Conservation (phyloP, 2,329 filamentous ascomycete genomes). For the Aspergillus sp. region DNA sequence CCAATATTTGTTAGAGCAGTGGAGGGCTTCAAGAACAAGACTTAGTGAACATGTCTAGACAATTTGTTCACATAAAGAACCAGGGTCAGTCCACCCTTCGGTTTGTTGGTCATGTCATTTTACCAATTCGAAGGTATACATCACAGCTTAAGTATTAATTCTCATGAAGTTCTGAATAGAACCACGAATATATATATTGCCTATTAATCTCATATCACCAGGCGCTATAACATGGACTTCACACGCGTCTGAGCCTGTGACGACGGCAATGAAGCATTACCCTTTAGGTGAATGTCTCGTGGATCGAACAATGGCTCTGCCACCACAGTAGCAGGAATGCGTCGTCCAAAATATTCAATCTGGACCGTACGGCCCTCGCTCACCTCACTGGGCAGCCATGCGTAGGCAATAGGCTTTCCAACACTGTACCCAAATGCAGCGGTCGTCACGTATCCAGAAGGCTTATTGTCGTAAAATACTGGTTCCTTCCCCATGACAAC, state of each 20-base stretch:
- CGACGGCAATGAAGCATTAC: constrained; percentile 9
- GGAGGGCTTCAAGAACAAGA: background rate
- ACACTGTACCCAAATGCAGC: constrained; percentile 61
- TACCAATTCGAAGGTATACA: no score
- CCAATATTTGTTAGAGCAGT: constrained; percentile 3
- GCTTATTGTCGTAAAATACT: constrained; percentile 49
- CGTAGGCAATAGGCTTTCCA: constrained; percentile 58
- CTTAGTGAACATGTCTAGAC: no score
- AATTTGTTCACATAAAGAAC: no score
- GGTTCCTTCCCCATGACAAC: constrained; percentile 63
- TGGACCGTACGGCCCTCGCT: constrained; percentile 52
- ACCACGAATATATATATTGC: no score
- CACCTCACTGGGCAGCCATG: constrained; percentile 52
- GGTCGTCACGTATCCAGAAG: constrained; percentile 59
- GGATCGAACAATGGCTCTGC: constrained; percentile 51
- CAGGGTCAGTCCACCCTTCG: no score
- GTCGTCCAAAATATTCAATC: constrained; percentile 60
- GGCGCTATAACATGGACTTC: background rate
- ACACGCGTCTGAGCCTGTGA: background rate
- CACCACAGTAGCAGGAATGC: constrained; percentile 53
- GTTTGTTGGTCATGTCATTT: no score
- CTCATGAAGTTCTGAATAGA: no score
- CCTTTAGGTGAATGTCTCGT: constrained; percentile 35
- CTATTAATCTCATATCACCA: no score
- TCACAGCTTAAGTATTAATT: no score